A percentile compares a stretch with the other conserved stretches of the same genome.
Conservation (phyloP, 1,284 basidiomycete genomes). For the Ganoderma meredithae region DNA sequence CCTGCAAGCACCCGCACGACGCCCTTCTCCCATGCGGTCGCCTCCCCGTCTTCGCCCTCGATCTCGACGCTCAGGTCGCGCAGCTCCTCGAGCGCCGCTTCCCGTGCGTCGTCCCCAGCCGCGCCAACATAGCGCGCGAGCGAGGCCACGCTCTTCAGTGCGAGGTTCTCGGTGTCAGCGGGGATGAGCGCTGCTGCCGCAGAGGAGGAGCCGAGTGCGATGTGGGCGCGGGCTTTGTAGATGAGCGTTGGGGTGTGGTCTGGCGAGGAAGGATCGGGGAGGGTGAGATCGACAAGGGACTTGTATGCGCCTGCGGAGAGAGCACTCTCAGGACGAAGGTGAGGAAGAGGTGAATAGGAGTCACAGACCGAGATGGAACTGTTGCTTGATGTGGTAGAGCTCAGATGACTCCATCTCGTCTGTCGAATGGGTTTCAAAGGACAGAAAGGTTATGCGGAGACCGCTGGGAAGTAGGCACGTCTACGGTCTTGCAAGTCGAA, state of each 20-base stretch:
- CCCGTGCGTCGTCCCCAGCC: slow-evolving; percentile 45
- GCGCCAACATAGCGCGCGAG: slow-evolving; percentile 73
- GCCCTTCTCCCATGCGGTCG: slow-evolving; percentile 68
- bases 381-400: slow-evolving; percentile 85
- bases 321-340: slow-evolving; percentile 20
- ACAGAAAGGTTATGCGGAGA: background rate
- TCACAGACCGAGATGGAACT: slow-evolving; percentile 77
- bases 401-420: slow-evolving; percentile 78
- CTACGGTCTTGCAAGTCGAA: no score
- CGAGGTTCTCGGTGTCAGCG: slow-evolving; percentile 65
- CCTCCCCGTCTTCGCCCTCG: slow-evolving; percentile 78
- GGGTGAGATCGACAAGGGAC: slow-evolving; percentile 56
- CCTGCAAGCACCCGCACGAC: slow-evolving; percentile 82
- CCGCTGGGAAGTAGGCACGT: no score
- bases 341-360: background rate
- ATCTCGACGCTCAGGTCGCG: slow-evolving; percentile 88
- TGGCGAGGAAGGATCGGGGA: slow-evolving; percentile 67
- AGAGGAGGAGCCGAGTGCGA: slow-evolving; percentile 75
- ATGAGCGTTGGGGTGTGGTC: slow-evolving; percentile 73
- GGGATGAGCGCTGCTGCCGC: slow-evolving; percentile 64
- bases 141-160: slow-evolving; percentile 74
- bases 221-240: slow-evolving; percentile 86
- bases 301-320: slow-evolving; percentile 67
- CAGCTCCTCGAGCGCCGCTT: slow-evolving; percentile 78
- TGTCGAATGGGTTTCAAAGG: background rate